Conservation (phyloP, 441 rosid genomes). For the Sinapis alba region DNA sequence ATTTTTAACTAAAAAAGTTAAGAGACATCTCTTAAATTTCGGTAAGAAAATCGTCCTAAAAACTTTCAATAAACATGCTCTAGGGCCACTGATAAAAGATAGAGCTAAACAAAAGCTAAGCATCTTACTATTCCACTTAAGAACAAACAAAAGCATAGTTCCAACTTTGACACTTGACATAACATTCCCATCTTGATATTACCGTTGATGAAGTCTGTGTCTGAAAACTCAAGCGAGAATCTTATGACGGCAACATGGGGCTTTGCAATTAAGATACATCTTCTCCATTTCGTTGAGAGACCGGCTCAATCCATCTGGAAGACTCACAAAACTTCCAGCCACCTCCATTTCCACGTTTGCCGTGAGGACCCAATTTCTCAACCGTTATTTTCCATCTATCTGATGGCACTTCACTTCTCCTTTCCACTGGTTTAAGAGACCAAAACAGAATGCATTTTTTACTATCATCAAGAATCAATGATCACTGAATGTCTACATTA, state of each 20-base stretch:
- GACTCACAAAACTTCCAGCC: conserved; percentile 93
- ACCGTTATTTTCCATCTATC: conserved; percentile 86
- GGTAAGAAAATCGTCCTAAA: too few relatives aligned
- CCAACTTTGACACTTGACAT: not conserved
- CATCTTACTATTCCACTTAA: conserved; percentile 30
- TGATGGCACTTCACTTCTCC: conserved; percentile 72
- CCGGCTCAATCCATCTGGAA: conserved; percentile 85
- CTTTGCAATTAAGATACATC: conserved; percentile 79
- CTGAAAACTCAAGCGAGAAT: conserved; percentile 60
- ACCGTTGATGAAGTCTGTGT: conserved; percentile 8
- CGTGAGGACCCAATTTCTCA: conserved; percentile 74
- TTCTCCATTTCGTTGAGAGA: conserved; percentile 77
- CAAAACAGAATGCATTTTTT: not conserved
- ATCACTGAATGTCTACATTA: not conserved
- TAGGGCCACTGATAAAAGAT: conserved; percentile 27
- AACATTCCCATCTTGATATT: conserved; percentile 12
- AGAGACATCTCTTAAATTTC: too few relatives aligned
- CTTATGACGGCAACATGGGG: conserved; percentile 72
- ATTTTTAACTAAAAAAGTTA: too few relatives aligned
- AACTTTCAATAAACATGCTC: too few relatives aligned
- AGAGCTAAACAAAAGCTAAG: conserved; percentile 26
- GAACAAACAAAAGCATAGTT: conserved; percentile 19
- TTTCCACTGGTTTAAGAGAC: conserved; percentile 49
- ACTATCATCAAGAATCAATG: conserved; percentile 1
- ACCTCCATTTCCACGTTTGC: conserved; percentile 84